Evolutionary conservation across 1,284 basidiomycete genomes (phyloP).

Genomic region (Calocybe gambosa): DNA sequence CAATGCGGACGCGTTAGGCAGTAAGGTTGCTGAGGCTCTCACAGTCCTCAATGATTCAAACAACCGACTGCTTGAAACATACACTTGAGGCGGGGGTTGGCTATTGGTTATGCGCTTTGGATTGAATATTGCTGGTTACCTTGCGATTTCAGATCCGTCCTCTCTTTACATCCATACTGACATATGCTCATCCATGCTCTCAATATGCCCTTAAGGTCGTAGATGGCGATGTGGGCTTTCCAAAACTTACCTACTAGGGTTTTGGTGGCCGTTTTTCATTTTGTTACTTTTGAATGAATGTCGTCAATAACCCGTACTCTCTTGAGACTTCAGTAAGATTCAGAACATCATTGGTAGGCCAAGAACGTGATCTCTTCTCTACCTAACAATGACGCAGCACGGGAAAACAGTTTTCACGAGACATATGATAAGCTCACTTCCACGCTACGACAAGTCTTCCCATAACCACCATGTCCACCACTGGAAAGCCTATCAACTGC

Average conservation of each 20-base stretch:
- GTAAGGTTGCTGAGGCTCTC: constrained; percentile 88
- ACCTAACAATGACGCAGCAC: neutral
- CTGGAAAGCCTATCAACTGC: constrained; percentile 80
- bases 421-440: neutral
- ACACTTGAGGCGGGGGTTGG: neutral
- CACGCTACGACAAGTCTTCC: neutral
- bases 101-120: constrained; percentile 20
- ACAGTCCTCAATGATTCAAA: constrained; percentile 69
- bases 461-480: constrained; percentile 54
- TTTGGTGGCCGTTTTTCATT: constrained; percentile 39
- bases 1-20: constrained; percentile 69
- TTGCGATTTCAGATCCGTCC: constrained; percentile 26
- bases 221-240: constrained; percentile 9
- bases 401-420: constrained; percentile 7
- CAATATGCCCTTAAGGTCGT: constrained; percentile 8
- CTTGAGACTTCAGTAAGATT: neutral
- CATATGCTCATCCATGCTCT: constrained; percentile 14
- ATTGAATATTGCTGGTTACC: constrained; percentile 18
- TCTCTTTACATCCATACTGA: constrained; percentile 25
- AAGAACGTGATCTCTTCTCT: too few species aligned
- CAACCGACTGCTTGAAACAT: constrained; percentile 22
- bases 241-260: constrained; percentile 29
- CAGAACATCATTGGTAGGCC: neutral
- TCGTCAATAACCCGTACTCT: constrained; percentile 6
- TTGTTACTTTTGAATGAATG: constrained; percentile 14